Conservation (phyloP, 2,329 filamentous ascomycete species). For the Rutstroemia sydowiana region DNA sequence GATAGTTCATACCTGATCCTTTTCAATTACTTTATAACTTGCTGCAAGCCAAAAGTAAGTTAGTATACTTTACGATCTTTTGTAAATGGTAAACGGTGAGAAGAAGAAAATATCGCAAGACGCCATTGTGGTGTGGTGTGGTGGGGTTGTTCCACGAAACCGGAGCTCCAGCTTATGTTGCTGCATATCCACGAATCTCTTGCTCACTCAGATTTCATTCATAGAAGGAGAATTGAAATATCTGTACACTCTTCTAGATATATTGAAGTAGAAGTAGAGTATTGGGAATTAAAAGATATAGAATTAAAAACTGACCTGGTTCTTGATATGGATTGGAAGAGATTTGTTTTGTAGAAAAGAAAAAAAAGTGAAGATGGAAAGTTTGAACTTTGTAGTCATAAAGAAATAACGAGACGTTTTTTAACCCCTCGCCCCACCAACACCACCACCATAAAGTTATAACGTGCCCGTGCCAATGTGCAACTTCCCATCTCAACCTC, state of each 20-base stretch:
- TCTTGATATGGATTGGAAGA: not conserved
- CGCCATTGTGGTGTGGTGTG: conserved; percentile 18
- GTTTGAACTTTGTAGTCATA: conserved; percentile 5
- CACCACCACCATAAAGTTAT: too few species aligned
- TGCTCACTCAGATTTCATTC: not conserved
- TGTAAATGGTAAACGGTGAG: conserved; percentile 1
- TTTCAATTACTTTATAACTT: conserved; percentile 8
- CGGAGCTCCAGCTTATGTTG: conserved; percentile 11
- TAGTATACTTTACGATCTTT: conserved; percentile 10
- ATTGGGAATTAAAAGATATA: not conserved
- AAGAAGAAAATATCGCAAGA: conserved; percentile 16
- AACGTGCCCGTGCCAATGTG: conserved; percentile 6
- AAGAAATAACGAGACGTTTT: conserved; percentile 4
- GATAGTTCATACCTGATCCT: conserved; percentile 13
- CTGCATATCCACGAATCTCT: too few species aligned
- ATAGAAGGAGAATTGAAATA: not conserved
- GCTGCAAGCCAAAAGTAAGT: too few species aligned
- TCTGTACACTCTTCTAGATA: not conserved
- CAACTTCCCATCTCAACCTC: conserved; percentile 3
- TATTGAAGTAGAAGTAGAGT: not conserved
- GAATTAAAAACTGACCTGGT: conserved; percentile 3
- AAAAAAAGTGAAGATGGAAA: conserved; percentile 2
- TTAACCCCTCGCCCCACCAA: conserved; percentile 12
- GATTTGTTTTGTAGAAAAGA: not conserved
- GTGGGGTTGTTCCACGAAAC: too few species aligned